Conservation (phyloP, 169 alveolate species). For the Plasmodium yoelii region DNA sequence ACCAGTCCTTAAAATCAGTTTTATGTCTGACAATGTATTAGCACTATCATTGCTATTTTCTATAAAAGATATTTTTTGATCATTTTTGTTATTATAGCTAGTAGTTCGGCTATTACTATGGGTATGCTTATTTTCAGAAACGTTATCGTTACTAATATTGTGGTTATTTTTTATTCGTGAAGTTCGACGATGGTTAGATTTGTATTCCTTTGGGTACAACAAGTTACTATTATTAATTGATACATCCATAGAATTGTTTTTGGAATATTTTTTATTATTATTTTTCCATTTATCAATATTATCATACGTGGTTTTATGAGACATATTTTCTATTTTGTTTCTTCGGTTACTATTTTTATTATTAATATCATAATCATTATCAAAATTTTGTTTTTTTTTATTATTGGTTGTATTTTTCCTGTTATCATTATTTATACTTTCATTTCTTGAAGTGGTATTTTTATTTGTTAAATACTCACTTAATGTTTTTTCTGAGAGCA, state of each 20-base stretch:
- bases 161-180: constrained; percentile 5
- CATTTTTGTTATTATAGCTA: background rate
- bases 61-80: constrained; percentile 14
- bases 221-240: constrained; percentile 8
- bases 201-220: constrained; percentile 20
- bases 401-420: constrained; percentile 16
- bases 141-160: background rate
- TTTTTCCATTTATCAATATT: constrained; percentile 37
- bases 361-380: constrained; percentile 26
- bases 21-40: constrained; percentile 40
- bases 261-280: constrained; percentile 47
- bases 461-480: constrained; percentile 52
- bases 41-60: constrained; percentile 36
- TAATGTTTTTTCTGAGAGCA: constrained; percentile 50
- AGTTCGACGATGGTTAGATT: constrained; percentile 13
- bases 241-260: constrained; percentile 46
- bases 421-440: constrained; percentile 14
- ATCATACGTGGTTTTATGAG: constrained; percentile 26
- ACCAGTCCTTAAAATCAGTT: constrained; percentile 63
- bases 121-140: background rate
- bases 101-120: background rate
- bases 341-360: constrained; percentile 1
- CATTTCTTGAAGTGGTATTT: constrained; percentile 31
- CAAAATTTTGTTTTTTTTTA: background rate
- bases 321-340: constrained; percentile 34